phyloP scores from a whole-genome alignment of 2,329 filamentous ascomycete species.

The Trichoderma citrinoviride region DNA sequence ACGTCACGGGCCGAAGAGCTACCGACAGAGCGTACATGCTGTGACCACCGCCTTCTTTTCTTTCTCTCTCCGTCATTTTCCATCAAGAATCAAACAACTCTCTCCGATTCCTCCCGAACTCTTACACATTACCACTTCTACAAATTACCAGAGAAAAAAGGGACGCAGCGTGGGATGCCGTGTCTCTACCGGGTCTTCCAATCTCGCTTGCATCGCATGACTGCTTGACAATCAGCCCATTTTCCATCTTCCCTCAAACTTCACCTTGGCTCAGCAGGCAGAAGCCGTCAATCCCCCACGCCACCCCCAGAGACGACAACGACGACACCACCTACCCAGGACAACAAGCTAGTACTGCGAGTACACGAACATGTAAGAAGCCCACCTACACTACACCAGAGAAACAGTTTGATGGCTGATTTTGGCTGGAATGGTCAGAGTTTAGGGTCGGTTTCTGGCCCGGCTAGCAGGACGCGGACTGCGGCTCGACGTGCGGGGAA shows the following conservation, averaged over 20 bases:
- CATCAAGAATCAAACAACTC: neutral
- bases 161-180: neutral
- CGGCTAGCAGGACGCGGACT: neutral
- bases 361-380: too few species aligned
- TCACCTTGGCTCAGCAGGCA: neutral
- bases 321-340: too few species aligned
- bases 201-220: neutral
- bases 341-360: too few species aligned
- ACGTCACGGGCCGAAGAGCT: too few species aligned
- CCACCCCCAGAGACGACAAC: neutral
- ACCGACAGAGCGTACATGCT: too few species aligned
- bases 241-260: too few species aligned
- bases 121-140: neutral
- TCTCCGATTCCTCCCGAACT: neutral
- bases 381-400: too few species aligned
- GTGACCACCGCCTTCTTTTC: too few species aligned
- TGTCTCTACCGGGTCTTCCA: neutral
- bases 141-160: neutral
- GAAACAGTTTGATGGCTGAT: too few species aligned
- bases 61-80: too few species aligned
- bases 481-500: constrained; percentile 11
- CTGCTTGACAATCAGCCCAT: neutral
- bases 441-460: constrained; percentile 3
- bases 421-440: constrained; percentile 17
- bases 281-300: constrained; percentile 10